phyloP scores from a whole-genome alignment of 2,329 filamentous ascomycete genomes.

The Aspergillus sp. region DNA sequence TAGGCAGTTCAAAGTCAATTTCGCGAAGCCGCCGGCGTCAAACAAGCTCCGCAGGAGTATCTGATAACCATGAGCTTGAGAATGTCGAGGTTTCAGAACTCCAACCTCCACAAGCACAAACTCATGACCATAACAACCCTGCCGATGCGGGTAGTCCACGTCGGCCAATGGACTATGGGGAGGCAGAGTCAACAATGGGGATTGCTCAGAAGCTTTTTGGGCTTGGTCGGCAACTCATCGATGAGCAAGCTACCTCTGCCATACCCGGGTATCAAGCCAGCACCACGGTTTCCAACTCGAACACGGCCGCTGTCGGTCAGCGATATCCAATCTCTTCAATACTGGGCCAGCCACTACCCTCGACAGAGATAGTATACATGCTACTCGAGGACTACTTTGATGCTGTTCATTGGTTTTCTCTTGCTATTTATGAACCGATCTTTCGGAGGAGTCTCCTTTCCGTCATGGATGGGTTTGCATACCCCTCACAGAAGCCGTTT shows the following conservation, averaged over 20 bases:
- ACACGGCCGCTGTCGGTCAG: constrained; percentile 21
- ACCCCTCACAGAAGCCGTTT: constrained; percentile 41
- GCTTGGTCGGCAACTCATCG: constrained; percentile 32
- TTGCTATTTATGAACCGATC: constrained; percentile 48
- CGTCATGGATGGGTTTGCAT: constrained; percentile 40
- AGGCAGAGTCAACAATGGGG: constrained; percentile 42
- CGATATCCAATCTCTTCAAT: constrained; percentile 32
- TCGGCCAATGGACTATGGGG: constrained; percentile 27
- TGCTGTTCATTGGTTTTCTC: constrained; percentile 51
- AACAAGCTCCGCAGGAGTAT: neutral
- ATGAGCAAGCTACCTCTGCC: constrained; percentile 38
- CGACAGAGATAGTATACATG: constrained; percentile 31
- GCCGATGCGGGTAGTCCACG: neutral
- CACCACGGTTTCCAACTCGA: constrained; percentile 1
- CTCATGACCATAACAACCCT: neutral
- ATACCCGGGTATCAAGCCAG: constrained; percentile 38
- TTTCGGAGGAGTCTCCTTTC: constrained; percentile 41
- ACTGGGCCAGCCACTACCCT: constrained; percentile 36
- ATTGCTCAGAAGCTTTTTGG: constrained; percentile 40
- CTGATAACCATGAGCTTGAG: neutral
- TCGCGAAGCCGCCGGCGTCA: neutral
- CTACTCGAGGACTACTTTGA: constrained; percentile 49
- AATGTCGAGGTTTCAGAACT: neutral
- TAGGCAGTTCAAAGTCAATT: neutral
- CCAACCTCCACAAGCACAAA: neutral